phyloP scores from a whole-genome alignment of 306 rosid species.

The Quercus robur region DNA sequence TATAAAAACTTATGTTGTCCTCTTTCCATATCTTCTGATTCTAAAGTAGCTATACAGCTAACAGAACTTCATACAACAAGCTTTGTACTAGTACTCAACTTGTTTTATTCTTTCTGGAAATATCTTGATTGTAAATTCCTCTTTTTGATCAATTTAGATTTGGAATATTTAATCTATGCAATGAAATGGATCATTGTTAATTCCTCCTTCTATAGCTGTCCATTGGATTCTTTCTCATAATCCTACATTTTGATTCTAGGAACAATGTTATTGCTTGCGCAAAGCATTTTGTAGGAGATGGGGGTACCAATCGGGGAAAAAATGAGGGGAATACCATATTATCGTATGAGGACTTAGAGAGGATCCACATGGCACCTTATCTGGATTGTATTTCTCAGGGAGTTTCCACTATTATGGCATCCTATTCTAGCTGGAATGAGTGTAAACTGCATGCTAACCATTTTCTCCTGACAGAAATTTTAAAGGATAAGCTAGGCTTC shows the following conservation, averaged over 20 bases:
- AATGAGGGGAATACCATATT: conserved; percentile 73
- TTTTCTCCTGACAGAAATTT: conserved; percentile 65
- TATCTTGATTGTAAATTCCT: conserved; percentile 3
- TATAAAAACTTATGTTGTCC: neutral
- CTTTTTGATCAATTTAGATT: neutral
- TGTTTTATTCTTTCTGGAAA: neutral
- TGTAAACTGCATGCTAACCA: conserved; percentile 52
- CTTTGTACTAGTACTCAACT: neutral
- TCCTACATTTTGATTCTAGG: conserved; percentile 40
- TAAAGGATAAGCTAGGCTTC: conserved; percentile 79
- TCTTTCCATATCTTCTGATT: neutral
- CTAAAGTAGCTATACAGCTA: neutral
- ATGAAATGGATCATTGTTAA: neutral
- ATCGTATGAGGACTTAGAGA: conserved; percentile 74
- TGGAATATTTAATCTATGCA: too few relatives aligned
- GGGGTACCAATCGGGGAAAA: conserved; percentile 75
- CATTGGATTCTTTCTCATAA: neutral
- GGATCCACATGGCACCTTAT: conserved; percentile 83
- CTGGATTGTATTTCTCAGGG: conserved; percentile 81
- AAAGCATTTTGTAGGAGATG: conserved; percentile 95
- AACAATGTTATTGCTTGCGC: conserved; percentile 78
- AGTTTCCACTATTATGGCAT: conserved; percentile 83
- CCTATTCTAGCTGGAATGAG: conserved; percentile 91
- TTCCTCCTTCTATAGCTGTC: neutral
- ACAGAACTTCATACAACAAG: neutral